Conservation (phyloP, 2,329 filamentous ascomycete genomes). For the Ceratocystis ficicola region DNA sequence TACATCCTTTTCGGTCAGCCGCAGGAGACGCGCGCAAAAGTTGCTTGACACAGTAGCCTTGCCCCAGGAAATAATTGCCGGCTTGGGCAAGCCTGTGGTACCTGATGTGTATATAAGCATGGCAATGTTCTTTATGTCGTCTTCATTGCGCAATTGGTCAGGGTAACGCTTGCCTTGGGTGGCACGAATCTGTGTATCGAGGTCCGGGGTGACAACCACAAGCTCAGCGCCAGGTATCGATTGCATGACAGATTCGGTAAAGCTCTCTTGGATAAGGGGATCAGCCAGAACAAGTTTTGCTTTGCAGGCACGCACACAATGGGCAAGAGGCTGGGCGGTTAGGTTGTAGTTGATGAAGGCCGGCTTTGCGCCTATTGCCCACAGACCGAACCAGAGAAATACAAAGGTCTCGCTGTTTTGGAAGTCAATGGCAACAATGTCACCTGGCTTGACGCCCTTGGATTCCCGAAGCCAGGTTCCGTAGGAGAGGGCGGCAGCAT, state of each 20-base stretch:
- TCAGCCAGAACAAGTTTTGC: slow-evolving; percentile 60
- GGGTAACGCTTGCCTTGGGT: slow-evolving; percentile 44
- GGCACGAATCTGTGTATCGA: slow-evolving; percentile 43
- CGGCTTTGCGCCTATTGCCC: slow-evolving; percentile 70
- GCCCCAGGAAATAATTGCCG: slow-evolving; percentile 61
- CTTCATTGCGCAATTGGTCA: slow-evolving; percentile 43
- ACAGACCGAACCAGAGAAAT: slow-evolving; percentile 64
- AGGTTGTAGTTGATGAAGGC: slow-evolving; percentile 87
- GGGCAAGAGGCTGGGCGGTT: slow-evolving; percentile 54
- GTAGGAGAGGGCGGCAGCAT: slow-evolving; percentile 58
- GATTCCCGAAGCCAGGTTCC: slow-evolving; percentile 60
- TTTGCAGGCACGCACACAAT: slow-evolving; percentile 60
- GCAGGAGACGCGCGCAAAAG: slow-evolving; percentile 45
- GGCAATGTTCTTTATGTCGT: slow-evolving; percentile 45
- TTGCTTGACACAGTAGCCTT: slow-evolving; percentile 46
- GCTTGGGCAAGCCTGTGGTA: slow-evolving; percentile 73
- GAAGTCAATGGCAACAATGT: slow-evolving; percentile 70
- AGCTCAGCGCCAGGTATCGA: slow-evolving; percentile 43
- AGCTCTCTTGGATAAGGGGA: slow-evolving; percentile 32
- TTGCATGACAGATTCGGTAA: slow-evolving; percentile 46
- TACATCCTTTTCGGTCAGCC: slow-evolving; percentile 49
- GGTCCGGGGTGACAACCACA: slow-evolving; percentile 46
- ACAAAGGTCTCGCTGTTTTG: slow-evolving; percentile 70
- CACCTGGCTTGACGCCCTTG: slow-evolving; percentile 52
- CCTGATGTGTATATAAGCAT: slow-evolving; percentile 76